A percentile compares a stretch with the other conserved stretches of the same genome.
phyloP scores from a whole-genome alignment of 2,329 filamentous ascomycete species.

The Aspergillus sp. region DNA sequence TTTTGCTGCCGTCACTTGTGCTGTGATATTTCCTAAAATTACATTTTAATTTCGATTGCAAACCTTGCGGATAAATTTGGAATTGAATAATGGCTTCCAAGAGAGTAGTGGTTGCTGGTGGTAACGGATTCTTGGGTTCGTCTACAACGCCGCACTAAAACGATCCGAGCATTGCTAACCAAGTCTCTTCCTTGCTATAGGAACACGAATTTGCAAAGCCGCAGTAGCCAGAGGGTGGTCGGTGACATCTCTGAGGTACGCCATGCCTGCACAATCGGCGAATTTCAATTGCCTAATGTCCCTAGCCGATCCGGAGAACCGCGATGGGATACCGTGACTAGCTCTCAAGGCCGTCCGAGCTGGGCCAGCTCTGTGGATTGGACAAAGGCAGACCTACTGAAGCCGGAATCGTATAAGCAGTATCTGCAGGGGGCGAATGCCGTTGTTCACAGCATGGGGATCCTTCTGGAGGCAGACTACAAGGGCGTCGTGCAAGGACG shows the following conservation, averaged over 20 bases:
- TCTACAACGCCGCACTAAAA: constrained; percentile 23
- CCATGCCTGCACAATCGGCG: background rate
- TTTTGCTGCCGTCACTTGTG: background rate
- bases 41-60: too few species aligned
- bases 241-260: constrained; percentile 83
- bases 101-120: constrained; percentile 83
- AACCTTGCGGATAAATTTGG: background rate
- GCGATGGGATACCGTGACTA: constrained; percentile 72
- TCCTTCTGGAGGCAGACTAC: constrained; percentile 95
- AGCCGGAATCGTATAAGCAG: constrained; percentile 69
- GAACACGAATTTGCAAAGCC: constrained; percentile 79
- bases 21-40: background rate
- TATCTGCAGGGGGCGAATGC: constrained; percentile 71
- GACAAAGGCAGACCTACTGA: constrained; percentile 82
- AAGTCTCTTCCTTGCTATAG: constrained; percentile 27
- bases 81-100: constrained; percentile 52
- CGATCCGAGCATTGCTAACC: background rate
- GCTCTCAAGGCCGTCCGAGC: constrained; percentile 60
- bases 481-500: constrained; percentile 81
- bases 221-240: constrained; percentile 82
- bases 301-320: constrained; percentile 82
- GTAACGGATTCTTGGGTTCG: constrained; percentile 79
- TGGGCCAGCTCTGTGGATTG: constrained; percentile 82
- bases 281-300: constrained; percentile 4
- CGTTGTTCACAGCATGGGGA: constrained; percentile 92